Percentiles rank a stretch among this genome's conserved stretches.
These are phyloP conservation scores for Candida neerlandica DNA, from an alignment of 1,139 yeast species.

Conservation along the genomic window DNA sequence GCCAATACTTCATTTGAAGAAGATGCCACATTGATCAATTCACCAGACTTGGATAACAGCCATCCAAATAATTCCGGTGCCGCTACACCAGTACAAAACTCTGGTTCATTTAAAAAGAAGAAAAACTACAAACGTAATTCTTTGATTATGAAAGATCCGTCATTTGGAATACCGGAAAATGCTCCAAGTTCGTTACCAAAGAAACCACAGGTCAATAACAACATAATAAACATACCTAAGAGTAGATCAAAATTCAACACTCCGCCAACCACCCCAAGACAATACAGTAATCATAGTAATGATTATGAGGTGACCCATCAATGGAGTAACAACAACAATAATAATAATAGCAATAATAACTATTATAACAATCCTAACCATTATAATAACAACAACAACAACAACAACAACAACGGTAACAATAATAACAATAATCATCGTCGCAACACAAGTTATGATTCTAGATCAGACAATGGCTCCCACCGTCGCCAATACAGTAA, in stretches of 20 bases:
- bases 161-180: conserved; percentile 2
- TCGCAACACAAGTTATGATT: conserved; percentile 6
- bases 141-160: conserved; percentile 6
- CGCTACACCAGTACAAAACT: conserved; percentile 23
- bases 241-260: conserved; percentile 8
- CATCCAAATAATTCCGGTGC: conserved; percentile 12
- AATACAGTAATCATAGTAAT: conserved; percentile 12
- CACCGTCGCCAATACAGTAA: conserved; percentile 13
- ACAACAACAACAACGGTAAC: conserved; percentile 7
- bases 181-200: conserved; percentile 21
- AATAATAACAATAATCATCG: conserved; percentile 11
- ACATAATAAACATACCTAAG: conserved; percentile 16
- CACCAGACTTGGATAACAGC: conserved; percentile 24
- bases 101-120: conserved; percentile 29
- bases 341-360: conserved; percentile 8
- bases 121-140: conserved; percentile 35
- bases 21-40: conserved; percentile 28
- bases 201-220: conserved; percentile 20
- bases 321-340: conserved; percentile 5
- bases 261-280: conserved; percentile 9
- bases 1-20: conserved; percentile 40
- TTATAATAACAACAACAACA: conserved; percentile 11
- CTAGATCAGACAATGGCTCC: conserved; percentile 10
- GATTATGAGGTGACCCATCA: conserved; percentile 12
- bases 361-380: conserved; percentile 7